These are phyloP conservation scores for Coemansia sp. DNA, from an alignment of 192 early-diverging fungal genomes.

Conservation along the genomic window DNA sequence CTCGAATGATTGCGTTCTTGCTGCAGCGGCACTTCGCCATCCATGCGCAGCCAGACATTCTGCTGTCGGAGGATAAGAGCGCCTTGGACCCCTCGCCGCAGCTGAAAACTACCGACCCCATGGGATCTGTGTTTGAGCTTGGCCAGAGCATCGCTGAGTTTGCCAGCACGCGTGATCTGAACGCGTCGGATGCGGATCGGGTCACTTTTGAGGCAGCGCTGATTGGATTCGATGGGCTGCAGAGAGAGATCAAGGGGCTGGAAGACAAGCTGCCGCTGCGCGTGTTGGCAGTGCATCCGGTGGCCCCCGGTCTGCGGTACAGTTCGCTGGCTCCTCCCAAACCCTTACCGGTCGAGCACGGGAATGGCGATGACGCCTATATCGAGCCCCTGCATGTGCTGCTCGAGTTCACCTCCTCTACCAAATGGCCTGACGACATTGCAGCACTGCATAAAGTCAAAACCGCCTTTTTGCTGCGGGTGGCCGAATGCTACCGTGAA, in stretches of 20 bases:
- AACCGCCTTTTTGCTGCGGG: constrained; percentile 75
- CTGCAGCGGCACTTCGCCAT: constrained; percentile 71
- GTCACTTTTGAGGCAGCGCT: constrained; percentile 34
- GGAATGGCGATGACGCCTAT: constrained; percentile 51
- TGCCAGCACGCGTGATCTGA: constrained; percentile 20
- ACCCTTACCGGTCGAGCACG: constrained; percentile 33
- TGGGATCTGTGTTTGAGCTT: no score
- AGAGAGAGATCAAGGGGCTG: constrained; percentile 25
- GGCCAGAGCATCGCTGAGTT: constrained; percentile 11
- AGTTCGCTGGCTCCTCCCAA: constrained; percentile 54
- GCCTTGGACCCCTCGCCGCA: no score
- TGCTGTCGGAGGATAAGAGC: not conserved
- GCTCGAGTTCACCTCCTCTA: constrained; percentile 80
- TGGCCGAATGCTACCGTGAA: constrained; percentile 60
- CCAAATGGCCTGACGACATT: constrained; percentile 88
- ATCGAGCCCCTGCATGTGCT: constrained; percentile 73
- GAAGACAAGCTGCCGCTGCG: constrained; percentile 48
- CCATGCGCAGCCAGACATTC: constrained; percentile 18
- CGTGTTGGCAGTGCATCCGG: constrained; percentile 33
- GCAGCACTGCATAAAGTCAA: constrained; percentile 88
- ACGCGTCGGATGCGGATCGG: constrained; percentile 8
- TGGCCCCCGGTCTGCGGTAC: constrained; percentile 58
- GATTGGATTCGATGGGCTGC: constrained; percentile 26
- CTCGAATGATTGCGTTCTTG: constrained; percentile 75
- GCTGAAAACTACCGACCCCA: no score